These are phyloP conservation scores for Trametes hirsuta DNA, from an alignment of 1,284 basidiomycete genomes.

Conservation along the genomic window DNA sequence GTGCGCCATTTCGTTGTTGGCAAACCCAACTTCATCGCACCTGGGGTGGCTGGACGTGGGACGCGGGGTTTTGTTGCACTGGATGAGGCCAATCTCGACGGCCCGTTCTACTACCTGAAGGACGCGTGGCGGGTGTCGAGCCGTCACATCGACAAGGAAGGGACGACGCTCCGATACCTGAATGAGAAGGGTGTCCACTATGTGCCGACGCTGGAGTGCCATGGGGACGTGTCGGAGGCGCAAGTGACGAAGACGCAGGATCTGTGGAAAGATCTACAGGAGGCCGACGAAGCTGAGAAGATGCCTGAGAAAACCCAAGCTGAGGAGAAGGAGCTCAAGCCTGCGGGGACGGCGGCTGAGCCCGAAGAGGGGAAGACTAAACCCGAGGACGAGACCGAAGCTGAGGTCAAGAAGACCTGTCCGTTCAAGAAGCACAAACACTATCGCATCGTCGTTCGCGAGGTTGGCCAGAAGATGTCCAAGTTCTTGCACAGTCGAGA, in stretches of 20 bases:
- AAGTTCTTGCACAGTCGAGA: too few species aligned
- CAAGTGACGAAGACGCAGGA: neutral
- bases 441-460: too few species aligned
- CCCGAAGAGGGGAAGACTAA: too few species aligned
- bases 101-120: constrained; percentile 2
- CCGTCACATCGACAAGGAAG: neutral
- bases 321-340: too few species aligned
- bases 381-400: too few species aligned
- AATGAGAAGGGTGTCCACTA: neutral
- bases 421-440: neutral
- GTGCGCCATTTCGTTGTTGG: neutral
- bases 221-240: neutral
- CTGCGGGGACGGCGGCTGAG: too few species aligned
- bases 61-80: neutral
- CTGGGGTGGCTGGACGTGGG: neutral
- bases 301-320: too few species aligned
- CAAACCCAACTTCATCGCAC: neutral
- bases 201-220: neutral
- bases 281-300: neutral
- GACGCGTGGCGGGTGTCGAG: neutral
- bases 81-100: neutral
- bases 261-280: neutral
- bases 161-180: neutral
- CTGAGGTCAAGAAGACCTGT: too few species aligned
- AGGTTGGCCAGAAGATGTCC: too few species aligned